phyloP scores from a whole-genome alignment of 768 basidiomycete genomes.

The Kwoniella botswanensis region DNA sequence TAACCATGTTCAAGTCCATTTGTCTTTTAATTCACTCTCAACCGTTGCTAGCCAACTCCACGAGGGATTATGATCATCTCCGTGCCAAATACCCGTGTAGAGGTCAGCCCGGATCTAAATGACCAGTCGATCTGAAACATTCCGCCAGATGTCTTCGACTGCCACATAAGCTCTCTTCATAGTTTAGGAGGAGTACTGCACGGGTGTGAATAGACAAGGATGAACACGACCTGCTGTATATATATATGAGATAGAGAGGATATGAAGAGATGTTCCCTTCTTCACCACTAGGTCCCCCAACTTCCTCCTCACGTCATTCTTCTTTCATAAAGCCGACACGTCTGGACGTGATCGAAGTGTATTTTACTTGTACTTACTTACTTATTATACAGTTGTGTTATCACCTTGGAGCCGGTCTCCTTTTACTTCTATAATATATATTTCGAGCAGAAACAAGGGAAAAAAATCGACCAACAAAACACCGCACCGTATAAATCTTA shows the following conservation, averaged over 20 bases:
- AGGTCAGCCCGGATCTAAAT: conserved; percentile 1
- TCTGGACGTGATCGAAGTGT: conserved; percentile 32
- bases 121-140: conserved; percentile 11
- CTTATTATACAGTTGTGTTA: not conserved
- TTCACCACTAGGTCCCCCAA: conserved; percentile 17
- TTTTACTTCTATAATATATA: not conserved
- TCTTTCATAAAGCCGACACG: conserved; percentile 18
- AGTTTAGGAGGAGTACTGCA: not conserved
- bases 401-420: conserved; percentile 29
- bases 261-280: not conserved
- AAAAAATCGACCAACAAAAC: not conserved
- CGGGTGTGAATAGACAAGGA: not conserved
- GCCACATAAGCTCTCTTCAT: not conserved
- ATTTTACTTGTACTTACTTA: conserved; percentile 2
- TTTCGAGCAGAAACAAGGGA: not conserved
- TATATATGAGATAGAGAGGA: not conserved
- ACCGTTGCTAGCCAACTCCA: too few relatives aligned
- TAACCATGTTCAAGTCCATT: not conserved
- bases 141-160: conserved; percentile 4
- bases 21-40: too few relatives aligned
- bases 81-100: not conserved
- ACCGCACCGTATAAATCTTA: not conserved
- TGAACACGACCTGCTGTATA: not conserved
- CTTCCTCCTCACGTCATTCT: not conserved
- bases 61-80: not conserved